These are phyloP conservation scores for Vaccinium vitisidaea DNA, from an alignment of 148 eudicot species.

Conservation along the genomic window DNA sequence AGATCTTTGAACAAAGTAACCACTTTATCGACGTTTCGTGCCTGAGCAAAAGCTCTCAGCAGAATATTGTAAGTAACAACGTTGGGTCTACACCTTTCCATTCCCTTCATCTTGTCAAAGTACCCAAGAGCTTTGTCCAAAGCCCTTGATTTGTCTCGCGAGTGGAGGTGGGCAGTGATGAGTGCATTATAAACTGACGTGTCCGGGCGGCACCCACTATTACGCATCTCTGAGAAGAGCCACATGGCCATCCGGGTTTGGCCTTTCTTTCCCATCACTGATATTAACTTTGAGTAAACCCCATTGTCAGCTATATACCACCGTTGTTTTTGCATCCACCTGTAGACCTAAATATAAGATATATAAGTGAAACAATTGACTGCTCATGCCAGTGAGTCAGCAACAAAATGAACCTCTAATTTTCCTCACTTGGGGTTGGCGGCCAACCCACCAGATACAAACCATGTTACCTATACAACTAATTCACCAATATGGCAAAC, in stretches of 20 bases:
- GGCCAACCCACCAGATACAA: neutral
- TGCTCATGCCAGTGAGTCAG: neutral
- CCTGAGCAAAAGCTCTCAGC: slow-evolving; percentile 87
- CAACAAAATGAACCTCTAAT: neutral
- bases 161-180: slow-evolving; percentile 82
- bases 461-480: neutral
- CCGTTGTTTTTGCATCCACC: slow-evolving; percentile 96
- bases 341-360: slow-evolving; percentile 36
- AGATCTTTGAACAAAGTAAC: slow-evolving; percentile 69
- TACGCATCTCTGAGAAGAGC: slow-evolving; percentile 98
- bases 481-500: neutral
- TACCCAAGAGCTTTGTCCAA: slow-evolving; percentile 70
- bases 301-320: slow-evolving; percentile 95
- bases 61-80: slow-evolving; percentile 89
- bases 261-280: slow-evolving; percentile 92
- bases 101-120: slow-evolving; percentile 88
- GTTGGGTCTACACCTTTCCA: slow-evolving; percentile 75
- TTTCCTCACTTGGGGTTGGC: neutral
- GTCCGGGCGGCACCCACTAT: slow-evolving; percentile 87
- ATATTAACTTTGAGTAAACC: slow-evolving; percentile 82
- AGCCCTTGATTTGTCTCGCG: slow-evolving; percentile 83
- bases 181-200: slow-evolving; percentile 88
- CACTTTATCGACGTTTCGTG: slow-evolving; percentile 65
- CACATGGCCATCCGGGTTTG: slow-evolving; percentile 93
- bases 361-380: slow-evolving; percentile 17